Evolutionary conservation across 495 filamentous ascomycete genomes (phyloP), one percentile per base, ranked within the genome.

Genomic region (Xylaria venustula): DNA sequence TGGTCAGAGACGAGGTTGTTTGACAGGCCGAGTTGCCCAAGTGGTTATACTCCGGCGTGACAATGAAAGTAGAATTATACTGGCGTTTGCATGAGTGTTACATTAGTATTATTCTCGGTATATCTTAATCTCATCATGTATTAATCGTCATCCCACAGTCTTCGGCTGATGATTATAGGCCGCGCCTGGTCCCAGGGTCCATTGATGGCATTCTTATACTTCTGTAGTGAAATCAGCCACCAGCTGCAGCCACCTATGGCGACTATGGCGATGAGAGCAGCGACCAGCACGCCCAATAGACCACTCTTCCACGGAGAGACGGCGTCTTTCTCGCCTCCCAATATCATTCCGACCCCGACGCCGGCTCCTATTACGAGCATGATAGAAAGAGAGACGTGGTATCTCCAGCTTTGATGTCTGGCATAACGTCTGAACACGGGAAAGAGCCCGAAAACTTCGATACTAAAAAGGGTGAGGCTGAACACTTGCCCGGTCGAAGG

Each of bases 181-280:
- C 93, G 80, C 2, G 94, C 94, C 17, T 95, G 92, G 80, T 98
- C 94, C 94, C 94, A 98, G 3, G 94, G 94, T 30, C 94, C 94
- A 68, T 91, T 90, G 58, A 98, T 97, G 72, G 97, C 94, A 75
- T 98, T 98, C 82, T 98, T 98, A 74, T 97, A 98, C 78, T 93
- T 93, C 75, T 98, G 94, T 72, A 98, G 74, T 47, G 90, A 89
- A 69, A 98, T 98, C 58, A 98, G 77, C 95, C 95, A 98, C 93
- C 92, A 97, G 66, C 90, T 93, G 70, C 93, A 97, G 42, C 90
- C 88, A 2, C 93, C 94, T 90, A 97, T 96, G 1, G 85, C 87
- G 30, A 96, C 64, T 1, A 75, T 68, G 2, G 85, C 83, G 2
- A 88, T 89, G 34, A 88, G 67, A 47, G 90, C 72, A 22, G 84